Percentiles rank a stretch among this genome's conserved stretches.
phyloP scores from a whole-genome alignment of 2,329 filamentous ascomycete genomes.

The Fragosphaeria purpurea region DNA sequence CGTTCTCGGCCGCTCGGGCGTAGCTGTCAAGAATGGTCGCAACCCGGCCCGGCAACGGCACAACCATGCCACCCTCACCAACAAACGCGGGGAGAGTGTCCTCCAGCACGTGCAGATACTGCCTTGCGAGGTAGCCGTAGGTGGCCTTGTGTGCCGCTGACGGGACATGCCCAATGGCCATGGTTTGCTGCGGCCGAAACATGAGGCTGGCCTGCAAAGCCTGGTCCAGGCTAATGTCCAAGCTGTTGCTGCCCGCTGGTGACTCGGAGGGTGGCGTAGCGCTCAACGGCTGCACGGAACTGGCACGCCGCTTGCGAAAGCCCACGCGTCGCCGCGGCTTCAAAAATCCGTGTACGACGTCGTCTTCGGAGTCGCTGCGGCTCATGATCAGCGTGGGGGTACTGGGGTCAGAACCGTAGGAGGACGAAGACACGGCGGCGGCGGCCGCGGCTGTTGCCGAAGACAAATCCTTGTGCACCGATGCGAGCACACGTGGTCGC shows the following conservation, averaged over 20 bases:
- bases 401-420: constrained; percentile 39
- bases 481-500: constrained; percentile 24
- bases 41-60: constrained; percentile 37
- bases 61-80: constrained; percentile 14
- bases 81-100: constrained; percentile 34
- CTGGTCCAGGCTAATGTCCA: constrained; percentile 41
- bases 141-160: constrained; percentile 37
- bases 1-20: constrained; percentile 45
- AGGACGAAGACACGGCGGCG: constrained; percentile 16
- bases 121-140: constrained; percentile 46
- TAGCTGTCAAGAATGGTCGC: constrained; percentile 44
- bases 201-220: constrained; percentile 46
- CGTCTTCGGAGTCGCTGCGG: constrained; percentile 56
- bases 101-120: constrained; percentile 47
- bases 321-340: constrained; percentile 31
- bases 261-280: constrained; percentile 44
- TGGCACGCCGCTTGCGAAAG: constrained; percentile 28
- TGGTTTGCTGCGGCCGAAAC: constrained; percentile 51
- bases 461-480: constrained; percentile 13
- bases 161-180: constrained; percentile 50
- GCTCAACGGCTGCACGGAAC: constrained; percentile 35
- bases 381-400: constrained; percentile 44
- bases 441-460: constrained; percentile 11
- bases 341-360: constrained; percentile 51
- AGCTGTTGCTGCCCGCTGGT: constrained; percentile 15